These are phyloP conservation scores for Penstemon barbatus DNA, from an alignment of 257 asterid species.

Conservation along the genomic window DNA sequence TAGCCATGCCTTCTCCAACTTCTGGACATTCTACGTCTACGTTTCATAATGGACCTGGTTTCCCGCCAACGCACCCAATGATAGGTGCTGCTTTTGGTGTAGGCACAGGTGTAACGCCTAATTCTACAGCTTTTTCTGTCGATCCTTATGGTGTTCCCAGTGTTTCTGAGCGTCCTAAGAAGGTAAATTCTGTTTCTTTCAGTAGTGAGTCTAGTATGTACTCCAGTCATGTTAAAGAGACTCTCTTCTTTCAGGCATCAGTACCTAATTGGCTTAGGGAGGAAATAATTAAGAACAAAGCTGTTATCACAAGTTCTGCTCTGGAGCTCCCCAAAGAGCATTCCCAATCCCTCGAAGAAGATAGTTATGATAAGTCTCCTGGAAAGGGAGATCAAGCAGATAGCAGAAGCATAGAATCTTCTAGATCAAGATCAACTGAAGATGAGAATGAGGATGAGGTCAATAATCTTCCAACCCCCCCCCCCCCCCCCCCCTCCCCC, in stretches of 20 bases:
- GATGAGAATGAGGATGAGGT: conserved; percentile 89
- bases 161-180: conserved; percentile 82
- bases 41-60: conserved; percentile 70
- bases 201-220: conserved; percentile 26
- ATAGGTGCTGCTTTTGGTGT: conserved; percentile 62
- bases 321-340: conserved; percentile 50
- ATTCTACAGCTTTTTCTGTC: conserved; percentile 60
- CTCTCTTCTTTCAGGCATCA: conserved; percentile 62
- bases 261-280: conserved; percentile 99
- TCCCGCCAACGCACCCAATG: conserved; percentile 60
- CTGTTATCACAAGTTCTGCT: conserved; percentile 64
- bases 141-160: conserved; percentile 62
- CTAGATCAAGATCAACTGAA: conserved; percentile 69
- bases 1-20: conserved; percentile 55
- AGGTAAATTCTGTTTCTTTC: conserved; percentile 47
- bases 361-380: conserved; percentile 48
- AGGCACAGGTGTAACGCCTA: conserved; percentile 59
- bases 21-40: conserved; percentile 62
- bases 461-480: background rate
- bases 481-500: conserved; percentile 9
- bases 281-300: conserved; percentile 89
- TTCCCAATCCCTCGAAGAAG: conserved; percentile 65
- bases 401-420: conserved; percentile 66
- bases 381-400: conserved; percentile 68
- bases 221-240: conserved; percentile 16